phyloP scores from a whole-genome alignment of 768 basidiomycete species.

The Coprinopsis strossmayeri region DNA sequence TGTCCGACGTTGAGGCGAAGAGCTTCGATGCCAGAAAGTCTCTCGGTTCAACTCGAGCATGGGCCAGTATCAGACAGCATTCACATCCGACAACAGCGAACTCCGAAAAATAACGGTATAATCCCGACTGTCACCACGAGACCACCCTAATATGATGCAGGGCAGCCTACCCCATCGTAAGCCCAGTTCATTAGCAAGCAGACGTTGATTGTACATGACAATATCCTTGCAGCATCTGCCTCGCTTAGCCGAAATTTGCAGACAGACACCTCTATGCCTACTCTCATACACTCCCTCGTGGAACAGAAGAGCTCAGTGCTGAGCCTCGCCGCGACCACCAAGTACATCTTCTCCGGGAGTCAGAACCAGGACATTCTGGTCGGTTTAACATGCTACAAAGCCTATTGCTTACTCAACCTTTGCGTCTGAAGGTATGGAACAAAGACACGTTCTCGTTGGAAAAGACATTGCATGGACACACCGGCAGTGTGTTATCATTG shows the following conservation, averaged over 20 bases:
- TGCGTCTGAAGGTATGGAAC: conserved; percentile 81
- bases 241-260: conserved; percentile 55
- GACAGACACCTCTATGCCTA: conserved; percentile 34
- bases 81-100: background rate
- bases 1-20: conserved; percentile 3
- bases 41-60: background rate
- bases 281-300: conserved; percentile 62
- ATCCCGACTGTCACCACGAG: background rate
- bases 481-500: conserved; percentile 76
- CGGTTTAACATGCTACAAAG: background rate
- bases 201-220: conserved; percentile 12
- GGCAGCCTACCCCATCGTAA: background rate
- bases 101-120: background rate
- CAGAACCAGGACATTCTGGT: conserved; percentile 76
- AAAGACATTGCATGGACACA: conserved; percentile 70
- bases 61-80: background rate
- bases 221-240: conserved; percentile 24
- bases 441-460: conserved; percentile 63
- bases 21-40: background rate
- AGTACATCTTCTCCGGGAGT: conserved; percentile 77
- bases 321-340: conserved; percentile 64
- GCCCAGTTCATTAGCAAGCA: background rate
- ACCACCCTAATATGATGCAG: background rate
- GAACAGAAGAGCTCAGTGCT: conserved; percentile 66
- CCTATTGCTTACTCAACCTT: background rate